A percentile compares a stretch with the other conserved stretches of the same genome.
Conservation (phyloP, 148 eudicot species). For the Dianthus caryophyllus region DNA sequence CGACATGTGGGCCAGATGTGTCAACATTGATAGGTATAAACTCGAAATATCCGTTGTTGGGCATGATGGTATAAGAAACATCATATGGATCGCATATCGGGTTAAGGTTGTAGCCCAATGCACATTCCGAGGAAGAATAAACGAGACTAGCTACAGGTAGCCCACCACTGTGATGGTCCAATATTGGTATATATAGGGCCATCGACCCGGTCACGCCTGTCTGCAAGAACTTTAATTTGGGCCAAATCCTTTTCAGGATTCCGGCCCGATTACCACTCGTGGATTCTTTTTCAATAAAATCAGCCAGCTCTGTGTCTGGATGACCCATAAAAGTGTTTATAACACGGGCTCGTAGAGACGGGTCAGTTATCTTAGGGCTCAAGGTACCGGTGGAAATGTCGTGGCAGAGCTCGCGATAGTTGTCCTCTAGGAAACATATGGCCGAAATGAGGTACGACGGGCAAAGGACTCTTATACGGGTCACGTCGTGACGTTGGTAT, state of each 20-base stretch:
- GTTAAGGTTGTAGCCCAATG: conserved; percentile 5
- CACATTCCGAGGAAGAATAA: conserved; percentile 13
- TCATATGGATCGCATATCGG: background rate
- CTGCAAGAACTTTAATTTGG: background rate
- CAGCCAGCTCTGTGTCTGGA: background rate
- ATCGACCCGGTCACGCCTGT: conserved; percentile 4
- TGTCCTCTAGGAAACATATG: background rate
- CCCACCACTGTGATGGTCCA: conserved; percentile 14
- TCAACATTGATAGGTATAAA: background rate
- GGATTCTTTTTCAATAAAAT: background rate
- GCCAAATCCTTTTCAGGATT: conserved; percentile 5
- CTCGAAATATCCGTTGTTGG: conserved; percentile 16
- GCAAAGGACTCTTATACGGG: background rate
- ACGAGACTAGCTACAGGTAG: background rate
- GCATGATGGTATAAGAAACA: conserved; percentile 11
- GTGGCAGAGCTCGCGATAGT: conserved; percentile 1
- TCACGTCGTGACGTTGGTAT: conserved; percentile 15
- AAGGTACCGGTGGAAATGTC: conserved; percentile 1
- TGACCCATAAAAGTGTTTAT: background rate
- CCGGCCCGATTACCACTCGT: background rate
- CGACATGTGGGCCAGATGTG: background rate
- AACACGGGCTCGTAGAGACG: conserved; percentile 6
- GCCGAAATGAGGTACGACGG: background rate
- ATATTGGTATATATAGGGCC: conserved; percentile 13
- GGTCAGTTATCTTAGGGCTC: conserved; percentile 1